phyloP scores from a whole-genome alignment of 495 filamentous ascomycete species.

The Aspergillus coremiiformis region DNA sequence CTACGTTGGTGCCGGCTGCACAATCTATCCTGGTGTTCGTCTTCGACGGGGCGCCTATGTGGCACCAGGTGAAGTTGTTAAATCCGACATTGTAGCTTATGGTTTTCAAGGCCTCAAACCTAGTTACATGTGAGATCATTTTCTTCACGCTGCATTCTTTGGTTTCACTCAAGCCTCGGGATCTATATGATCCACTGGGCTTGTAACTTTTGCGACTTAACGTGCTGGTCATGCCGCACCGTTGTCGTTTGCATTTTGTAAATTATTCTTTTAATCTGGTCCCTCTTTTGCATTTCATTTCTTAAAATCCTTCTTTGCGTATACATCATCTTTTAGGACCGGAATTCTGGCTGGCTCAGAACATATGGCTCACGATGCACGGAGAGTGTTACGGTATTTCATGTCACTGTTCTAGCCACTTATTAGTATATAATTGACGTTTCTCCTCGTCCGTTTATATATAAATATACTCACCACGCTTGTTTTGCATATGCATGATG shows the following conservation, averaged over 20 bases:
- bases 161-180: not conserved
- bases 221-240: not conserved
- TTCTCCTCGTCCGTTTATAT: not conserved
- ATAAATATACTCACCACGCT: not conserved
- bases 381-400: not conserved
- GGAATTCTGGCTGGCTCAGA: conserved; percentile 8
- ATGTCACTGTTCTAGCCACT: not conserved
- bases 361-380: not conserved
- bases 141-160: not conserved
- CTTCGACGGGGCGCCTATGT: conserved; percentile 38
- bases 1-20: conserved; percentile 79
- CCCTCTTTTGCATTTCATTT: conserved; percentile 2
- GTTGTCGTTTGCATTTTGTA: not conserved
- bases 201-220: not conserved
- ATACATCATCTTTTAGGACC: not conserved
- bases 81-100: conserved; percentile 37
- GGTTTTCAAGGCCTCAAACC: conserved; percentile 41
- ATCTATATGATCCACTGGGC: not conserved
- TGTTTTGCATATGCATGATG: too few species aligned
- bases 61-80: conserved; percentile 42
- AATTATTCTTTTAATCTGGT: not conserved
- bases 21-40: conserved; percentile 60
- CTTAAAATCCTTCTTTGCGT: conserved; percentile 1
- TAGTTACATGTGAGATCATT: conserved; percentile 32
- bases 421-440: not conserved